Evolutionary conservation across 768 basidiomycete species (phyloP), one percentile per base, ranked within the genome.

Genomic region (Mycena rosella): DNA sequence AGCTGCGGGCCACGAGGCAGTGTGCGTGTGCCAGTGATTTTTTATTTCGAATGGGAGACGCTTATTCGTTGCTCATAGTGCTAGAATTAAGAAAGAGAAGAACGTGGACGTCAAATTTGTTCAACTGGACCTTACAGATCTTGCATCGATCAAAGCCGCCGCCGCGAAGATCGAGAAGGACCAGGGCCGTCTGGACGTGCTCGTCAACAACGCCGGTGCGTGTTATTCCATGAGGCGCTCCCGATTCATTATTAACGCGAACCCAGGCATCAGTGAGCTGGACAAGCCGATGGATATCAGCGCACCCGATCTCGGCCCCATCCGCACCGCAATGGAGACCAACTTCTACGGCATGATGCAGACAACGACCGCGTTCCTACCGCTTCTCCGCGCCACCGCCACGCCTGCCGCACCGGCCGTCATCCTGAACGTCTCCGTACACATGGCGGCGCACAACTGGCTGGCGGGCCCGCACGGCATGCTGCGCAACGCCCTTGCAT

Each of bases 131-230:
- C 75, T 85, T 29, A 82, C 79, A 4, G 75, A 82, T 36, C 24
- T 73, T 24, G 67, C 74, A 1, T 78, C 81, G 14, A 76, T 84
- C 49, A 53, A 72, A 13, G 75, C 78, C 13, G 82, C 84, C 0
- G 79, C 75, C 53, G 74, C 78, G 2, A 63, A 59, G n/a, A 81
- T 86, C 48, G 78, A 81, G 60, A 74, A 77, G 18, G 76, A 69
- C 1, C 82, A 84, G 64, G 84, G 84, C 0, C 77, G 74, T 17
- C 75, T 86, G 45, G 83, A 86, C 70, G 79, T 83, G 2, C 77
- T 85, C 29, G 81, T 85, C 48, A 85, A 85, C 74, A 85, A 84
- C 52, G 84, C 83, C 32, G 84, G 82, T 73, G 74, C 65, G 73
- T 17, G n/a, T 26, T 40, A 5, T 15, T 40, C 15, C 44, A 15